Base-by-base conservation (phyloP, 2,329 filamentous ascomycete species). In the Teratosphaeria viscida region DNA sequence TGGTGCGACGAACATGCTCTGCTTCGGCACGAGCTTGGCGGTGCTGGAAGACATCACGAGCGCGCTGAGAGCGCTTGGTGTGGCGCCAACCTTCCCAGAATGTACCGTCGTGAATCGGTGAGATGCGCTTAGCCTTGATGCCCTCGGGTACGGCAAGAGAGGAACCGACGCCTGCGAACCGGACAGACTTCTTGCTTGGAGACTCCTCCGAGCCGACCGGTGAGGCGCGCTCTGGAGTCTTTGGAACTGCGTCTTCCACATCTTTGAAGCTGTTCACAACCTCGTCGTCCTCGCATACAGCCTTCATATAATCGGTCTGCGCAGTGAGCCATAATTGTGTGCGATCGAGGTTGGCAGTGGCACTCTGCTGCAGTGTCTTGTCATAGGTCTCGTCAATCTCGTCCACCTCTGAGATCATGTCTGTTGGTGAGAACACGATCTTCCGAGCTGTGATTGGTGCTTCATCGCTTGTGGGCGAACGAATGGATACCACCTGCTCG, bases 241-340 rank as follows among this genome's bases (percentile, higher is more conserved):
- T 67, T 12, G 71, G 70, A 10, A 68, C 60, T 19, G 66, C 67
- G 52, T 68, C 70, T 43, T 64, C 65, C 19, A 71, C 59, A 47
- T 68, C 61, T 54, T 61, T 63, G 61, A 72, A 71, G 60, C 64
- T 67, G 19, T 68, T 64, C 23, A 60, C 54, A 14, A 70, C 64
- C 11, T 65, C 60, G 19, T 70, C 68, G 27, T 71, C 70, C 49
- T 68, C 68, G 56, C 67, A 69, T 6, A 71, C 60, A n/a, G 68
- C 65, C 47, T 68, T 65, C 64, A 72, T 69, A 60, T 95, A 94
- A 14, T 85, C 81, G 60, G 85, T 85, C 73, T 97, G 92, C 7
- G 90, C 88, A 66, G 85, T 78, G 34, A 97, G 82, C 92, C 92
- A 97, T 53, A 89, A 75, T 67, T 89, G 87, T 4, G 92, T 97